phyloP scores from a whole-genome alignment of 2,329 filamentous ascomycete genomes.

The Magnaporthiopsis rhizophila region DNA sequence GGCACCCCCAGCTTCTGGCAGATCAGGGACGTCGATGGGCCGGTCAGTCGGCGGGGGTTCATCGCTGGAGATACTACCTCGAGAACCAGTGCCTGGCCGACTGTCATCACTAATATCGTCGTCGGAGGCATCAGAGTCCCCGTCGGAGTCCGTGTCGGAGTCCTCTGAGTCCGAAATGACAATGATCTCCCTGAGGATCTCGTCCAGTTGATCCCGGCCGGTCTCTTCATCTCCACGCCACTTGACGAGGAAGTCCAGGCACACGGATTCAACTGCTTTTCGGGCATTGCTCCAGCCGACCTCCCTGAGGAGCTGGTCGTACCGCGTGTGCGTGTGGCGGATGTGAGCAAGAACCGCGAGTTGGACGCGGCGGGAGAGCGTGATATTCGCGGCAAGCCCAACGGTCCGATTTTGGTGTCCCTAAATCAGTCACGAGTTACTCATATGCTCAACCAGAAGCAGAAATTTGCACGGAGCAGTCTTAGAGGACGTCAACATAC shows the following conservation, averaged over 20 bases:
- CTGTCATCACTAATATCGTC: slow-evolving; percentile 19
- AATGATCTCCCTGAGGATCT: slow-evolving; percentile 58
- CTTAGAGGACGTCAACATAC: slow-evolving; percentile 29
- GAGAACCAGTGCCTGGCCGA: neutral
- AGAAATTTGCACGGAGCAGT: neutral
- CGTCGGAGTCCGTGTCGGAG: slow-evolving; percentile 31
- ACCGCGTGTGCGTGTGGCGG: slow-evolving; percentile 57
- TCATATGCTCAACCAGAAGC: slow-evolving; percentile 4
- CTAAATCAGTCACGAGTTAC: slow-evolving; percentile 4
- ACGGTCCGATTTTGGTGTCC: slow-evolving; percentile 40
- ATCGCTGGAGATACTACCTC: neutral
- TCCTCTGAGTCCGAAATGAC: slow-evolving; percentile 56
- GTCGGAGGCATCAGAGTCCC: slow-evolving; percentile 27
- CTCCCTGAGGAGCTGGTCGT: slow-evolving; percentile 52
- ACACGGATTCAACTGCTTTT: slow-evolving; percentile 52
- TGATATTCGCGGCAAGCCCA: slow-evolving; percentile 46
- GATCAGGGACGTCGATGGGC: neutral
- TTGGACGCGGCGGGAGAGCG: slow-evolving; percentile 54
- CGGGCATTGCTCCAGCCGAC: slow-evolving; percentile 52
- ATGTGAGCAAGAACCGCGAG: slow-evolving; percentile 60
- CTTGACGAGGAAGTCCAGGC: slow-evolving; percentile 59
- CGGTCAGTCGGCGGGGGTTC: neutral
- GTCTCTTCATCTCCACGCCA: slow-evolving; percentile 66
- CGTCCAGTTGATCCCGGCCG: slow-evolving; percentile 58
- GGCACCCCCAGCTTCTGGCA: neutral